Conservation (phyloP, 345 rosid species). For the Psidium guajava region DNA sequence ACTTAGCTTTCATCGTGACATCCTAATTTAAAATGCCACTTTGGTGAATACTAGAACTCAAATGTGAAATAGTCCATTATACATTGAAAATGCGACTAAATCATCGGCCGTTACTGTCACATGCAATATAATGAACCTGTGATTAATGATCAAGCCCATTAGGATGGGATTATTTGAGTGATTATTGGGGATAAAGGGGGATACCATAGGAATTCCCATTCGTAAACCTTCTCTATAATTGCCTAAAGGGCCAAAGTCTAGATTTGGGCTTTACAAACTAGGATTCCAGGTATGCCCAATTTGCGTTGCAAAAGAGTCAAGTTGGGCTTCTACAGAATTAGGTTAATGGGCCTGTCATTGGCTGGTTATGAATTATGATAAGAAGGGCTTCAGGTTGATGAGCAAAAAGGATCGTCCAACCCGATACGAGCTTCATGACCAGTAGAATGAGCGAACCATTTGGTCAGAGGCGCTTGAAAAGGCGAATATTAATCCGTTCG, state of each 20-base stretch:
- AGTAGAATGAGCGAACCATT: neutral
- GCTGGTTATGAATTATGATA: neutral
- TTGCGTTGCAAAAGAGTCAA: neutral
- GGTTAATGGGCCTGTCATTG: neutral
- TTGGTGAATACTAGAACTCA: neutral
- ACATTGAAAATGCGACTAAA: neutral
- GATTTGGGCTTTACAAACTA: neutral
- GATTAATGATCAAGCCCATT: neutral
- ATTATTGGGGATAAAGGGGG: neutral
- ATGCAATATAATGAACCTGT: neutral
- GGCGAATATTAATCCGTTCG: neutral
- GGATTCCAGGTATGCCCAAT: neutral
- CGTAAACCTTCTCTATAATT: neutral
- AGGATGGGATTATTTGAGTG: neutral
- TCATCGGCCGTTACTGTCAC: neutral
- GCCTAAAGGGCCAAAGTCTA: neutral
- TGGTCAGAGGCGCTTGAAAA: neutral
- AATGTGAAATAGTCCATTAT: neutral
- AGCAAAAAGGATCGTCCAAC: neutral
- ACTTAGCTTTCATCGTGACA: neutral
- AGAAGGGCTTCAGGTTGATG: neutral
- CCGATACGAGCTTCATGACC: neutral
- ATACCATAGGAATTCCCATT: neutral
- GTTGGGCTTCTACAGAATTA: neutral
- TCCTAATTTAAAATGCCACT: neutral